A percentile compares a stretch with the other conserved stretches of the same genome.
Conservation (phyloP, 2,329 filamentous ascomycete species). For the Arthrobotrys iridis region DNA sequence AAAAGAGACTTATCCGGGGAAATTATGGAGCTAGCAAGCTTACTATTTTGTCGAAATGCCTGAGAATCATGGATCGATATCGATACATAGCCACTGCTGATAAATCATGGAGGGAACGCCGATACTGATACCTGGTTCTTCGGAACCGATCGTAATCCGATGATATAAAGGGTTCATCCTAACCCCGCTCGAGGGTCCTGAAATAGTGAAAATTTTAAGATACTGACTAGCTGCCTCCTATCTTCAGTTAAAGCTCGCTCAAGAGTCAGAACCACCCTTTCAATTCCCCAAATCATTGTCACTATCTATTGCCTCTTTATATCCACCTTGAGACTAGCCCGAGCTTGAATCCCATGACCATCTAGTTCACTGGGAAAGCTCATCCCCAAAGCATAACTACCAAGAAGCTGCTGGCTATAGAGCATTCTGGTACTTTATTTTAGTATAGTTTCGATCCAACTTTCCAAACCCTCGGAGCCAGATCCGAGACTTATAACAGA, state of each 20-base stretch:
- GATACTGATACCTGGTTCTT: neutral
- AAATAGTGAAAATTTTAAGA: neutral
- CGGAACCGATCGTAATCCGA: neutral
- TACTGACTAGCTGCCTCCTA: neutral
- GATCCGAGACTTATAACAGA: neutral
- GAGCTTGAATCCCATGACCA: neutral
- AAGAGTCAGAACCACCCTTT: neutral
- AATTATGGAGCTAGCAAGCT: neutral
- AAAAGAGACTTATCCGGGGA: neutral
- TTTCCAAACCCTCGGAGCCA: constrained; percentile 2
- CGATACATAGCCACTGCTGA: constrained; percentile 4
- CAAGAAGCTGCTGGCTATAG: neutral
- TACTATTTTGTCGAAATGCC: constrained; percentile 3
- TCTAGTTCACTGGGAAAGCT: neutral
- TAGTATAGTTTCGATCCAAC: neutral
- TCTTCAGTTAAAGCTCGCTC: constrained; percentile 8
- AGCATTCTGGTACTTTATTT: neutral
- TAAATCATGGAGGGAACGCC: neutral
- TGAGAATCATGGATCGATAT: too few relatives aligned
- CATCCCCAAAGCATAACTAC: neutral
- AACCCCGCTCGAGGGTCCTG: neutral
- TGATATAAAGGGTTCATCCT: constrained; percentile 1
- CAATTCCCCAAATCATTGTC: neutral
- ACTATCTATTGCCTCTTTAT: constrained; percentile 26
- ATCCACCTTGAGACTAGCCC: neutral